Evolutionary conservation across 2,329 filamentous ascomycete species (phyloP).

Genomic region (Cryphonectria parasitica): DNA sequence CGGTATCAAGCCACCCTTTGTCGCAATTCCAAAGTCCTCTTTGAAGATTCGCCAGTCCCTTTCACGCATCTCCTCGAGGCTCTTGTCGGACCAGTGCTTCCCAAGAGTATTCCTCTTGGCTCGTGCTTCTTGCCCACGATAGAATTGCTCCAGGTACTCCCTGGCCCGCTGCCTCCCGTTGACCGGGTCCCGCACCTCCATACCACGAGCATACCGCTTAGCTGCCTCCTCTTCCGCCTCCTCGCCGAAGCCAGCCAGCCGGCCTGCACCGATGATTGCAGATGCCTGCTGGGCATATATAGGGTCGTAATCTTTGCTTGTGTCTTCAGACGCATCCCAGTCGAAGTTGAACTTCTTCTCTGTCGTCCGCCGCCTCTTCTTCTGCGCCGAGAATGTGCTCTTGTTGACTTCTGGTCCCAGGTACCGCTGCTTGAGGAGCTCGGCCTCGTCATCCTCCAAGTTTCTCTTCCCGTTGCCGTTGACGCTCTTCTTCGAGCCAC

Average conservation of each 20-base stretch:
- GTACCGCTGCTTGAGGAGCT: constrained; percentile 78
- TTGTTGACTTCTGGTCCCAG: constrained; percentile 89
- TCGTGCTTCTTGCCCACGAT: constrained; percentile 70
- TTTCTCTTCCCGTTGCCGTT: constrained; percentile 45
- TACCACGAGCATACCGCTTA: constrained; percentile 65
- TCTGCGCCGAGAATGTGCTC: constrained; percentile 87
- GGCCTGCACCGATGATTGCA: constrained; percentile 56
- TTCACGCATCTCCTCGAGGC: constrained; percentile 90
- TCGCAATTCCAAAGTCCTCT: constrained; percentile 96
- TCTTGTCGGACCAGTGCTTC: constrained; percentile 96
- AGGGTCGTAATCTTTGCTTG: constrained; percentile 79
- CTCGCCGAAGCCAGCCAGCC: constrained; percentile 56
- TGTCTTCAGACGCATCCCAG: constrained; percentile 95
- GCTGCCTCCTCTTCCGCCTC: constrained; percentile 59
- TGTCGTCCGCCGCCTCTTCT: constrained; percentile 89
- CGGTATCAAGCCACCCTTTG: constrained; percentile 88
- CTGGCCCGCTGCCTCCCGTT: constrained; percentile 76
- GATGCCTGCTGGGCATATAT: constrained; percentile 73
- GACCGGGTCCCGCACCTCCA: constrained; percentile 76
- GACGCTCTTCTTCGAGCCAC: constrained; percentile 38
- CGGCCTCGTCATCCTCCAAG: constrained; percentile 70
- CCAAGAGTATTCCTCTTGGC: constrained; percentile 76
- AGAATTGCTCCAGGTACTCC: constrained; percentile 84
- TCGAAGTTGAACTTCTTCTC: constrained; percentile 99
- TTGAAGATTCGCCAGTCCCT: constrained; percentile 99